A percentile compares a stretch with the other conserved stretches of the same genome.
Conservation (phyloP, 2,329 filamentous ascomycete species). For the Madurella fahalii region DNA sequence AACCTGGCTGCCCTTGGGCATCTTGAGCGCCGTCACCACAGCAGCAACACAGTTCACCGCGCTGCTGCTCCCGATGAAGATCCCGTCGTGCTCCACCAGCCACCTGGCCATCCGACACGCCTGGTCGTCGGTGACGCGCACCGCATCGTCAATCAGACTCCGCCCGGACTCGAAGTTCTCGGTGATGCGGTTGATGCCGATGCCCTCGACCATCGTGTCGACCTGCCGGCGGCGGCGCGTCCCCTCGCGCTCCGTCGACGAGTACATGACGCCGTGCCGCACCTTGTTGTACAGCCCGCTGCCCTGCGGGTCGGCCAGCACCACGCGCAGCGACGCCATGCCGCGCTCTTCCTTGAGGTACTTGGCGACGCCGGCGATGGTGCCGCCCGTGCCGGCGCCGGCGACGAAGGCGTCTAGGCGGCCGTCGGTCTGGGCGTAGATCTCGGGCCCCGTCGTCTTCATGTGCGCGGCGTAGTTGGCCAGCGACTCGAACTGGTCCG, state of each 20-base stretch:
- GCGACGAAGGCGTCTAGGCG: conserved; percentile 82
- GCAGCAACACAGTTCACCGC: conserved; percentile 93
- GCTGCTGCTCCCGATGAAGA: conserved; percentile 91
- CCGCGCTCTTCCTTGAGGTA: conserved; percentile 69
- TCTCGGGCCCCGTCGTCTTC: conserved; percentile 81
- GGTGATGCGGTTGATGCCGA: conserved; percentile 93
- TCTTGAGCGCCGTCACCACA: conserved; percentile 60
- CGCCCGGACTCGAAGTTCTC: conserved; percentile 86
- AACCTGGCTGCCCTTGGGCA: conserved; percentile 60
- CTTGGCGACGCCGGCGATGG: conserved; percentile 79
- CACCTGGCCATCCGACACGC: conserved; percentile 92
- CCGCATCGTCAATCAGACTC: conserved; percentile 83
- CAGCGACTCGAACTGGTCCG: conserved; percentile 89
- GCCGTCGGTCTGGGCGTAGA: conserved; percentile 66
- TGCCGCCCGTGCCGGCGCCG: conserved; percentile 91
- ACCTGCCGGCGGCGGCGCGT: conserved; percentile 86
- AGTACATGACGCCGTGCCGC: conserved; percentile 94
- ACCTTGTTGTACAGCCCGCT: conserved; percentile 91
- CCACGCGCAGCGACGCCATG: conserved; percentile 59
- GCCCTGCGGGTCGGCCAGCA: conserved; percentile 91
- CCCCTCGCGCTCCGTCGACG: conserved; percentile 80
- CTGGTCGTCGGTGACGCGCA: conserved; percentile 83
- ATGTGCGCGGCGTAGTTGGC: conserved; percentile 88
- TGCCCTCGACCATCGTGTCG: conserved; percentile 92
- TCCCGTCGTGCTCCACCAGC: conserved; percentile 91